A percentile compares a stretch with the other conserved stretches of the same genome.
Conservation (phyloP, 192 early-diverging fungal species). For the Backusella australiensis region DNA sequence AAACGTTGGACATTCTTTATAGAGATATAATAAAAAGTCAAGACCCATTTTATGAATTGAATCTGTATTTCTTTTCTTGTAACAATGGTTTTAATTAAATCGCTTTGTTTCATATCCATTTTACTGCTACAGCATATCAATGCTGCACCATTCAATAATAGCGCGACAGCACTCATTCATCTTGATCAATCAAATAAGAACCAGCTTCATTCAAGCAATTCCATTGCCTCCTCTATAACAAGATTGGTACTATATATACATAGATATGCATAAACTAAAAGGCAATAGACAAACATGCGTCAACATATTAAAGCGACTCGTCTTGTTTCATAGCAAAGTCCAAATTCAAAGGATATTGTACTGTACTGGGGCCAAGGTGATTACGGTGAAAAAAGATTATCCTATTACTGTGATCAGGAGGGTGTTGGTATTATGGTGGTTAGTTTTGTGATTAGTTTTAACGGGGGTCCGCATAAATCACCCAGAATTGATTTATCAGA, state of each 20-base stretch:
- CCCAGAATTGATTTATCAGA: slow-evolving; percentile 25
- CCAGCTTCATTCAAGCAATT: background rate
- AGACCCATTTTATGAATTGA: background rate
- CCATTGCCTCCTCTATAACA: background rate
- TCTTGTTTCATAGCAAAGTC: background rate
- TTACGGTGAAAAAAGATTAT: slow-evolving; percentile 10
- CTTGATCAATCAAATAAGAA: background rate
- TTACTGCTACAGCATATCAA: background rate
- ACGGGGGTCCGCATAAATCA: slow-evolving; percentile 14
- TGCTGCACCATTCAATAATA: background rate
- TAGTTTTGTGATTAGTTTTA: slow-evolving; percentile 21
- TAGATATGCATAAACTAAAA: background rate
- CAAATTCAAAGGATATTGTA: slow-evolving; percentile 16
- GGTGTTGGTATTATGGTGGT: slow-evolving; percentile 26
- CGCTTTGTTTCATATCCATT: background rate
- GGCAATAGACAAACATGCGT: background rate
- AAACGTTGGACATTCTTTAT: background rate
- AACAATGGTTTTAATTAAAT: background rate
- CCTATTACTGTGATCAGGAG: slow-evolving; percentile 25
- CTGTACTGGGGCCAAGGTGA: slow-evolving; percentile 34
- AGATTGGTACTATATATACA: background rate
- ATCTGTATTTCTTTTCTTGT: background rate
- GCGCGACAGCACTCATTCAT: background rate
- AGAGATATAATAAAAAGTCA: background rate
- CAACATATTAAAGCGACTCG: background rate